phyloP scores from a whole-genome alignment of 331 rosid genomes.

The Prunus yedoensis region DNA sequence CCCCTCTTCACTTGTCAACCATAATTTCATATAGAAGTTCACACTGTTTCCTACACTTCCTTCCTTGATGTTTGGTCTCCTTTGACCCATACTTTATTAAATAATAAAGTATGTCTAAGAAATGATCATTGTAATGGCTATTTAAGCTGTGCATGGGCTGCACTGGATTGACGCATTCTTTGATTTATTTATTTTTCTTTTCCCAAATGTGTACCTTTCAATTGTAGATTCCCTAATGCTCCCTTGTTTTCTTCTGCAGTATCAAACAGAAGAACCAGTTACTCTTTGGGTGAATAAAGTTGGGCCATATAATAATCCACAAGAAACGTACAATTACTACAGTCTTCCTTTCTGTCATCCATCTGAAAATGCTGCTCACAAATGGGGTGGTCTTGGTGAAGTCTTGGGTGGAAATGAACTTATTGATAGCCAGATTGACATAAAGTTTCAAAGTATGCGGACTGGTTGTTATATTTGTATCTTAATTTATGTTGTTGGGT shows the following conservation, averaged over 20 bases:
- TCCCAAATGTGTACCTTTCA: background rate
- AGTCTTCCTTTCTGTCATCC: slow-evolving; percentile 89
- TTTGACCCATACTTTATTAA: background rate
- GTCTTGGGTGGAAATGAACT: slow-evolving; percentile 98
- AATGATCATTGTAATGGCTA: background rate
- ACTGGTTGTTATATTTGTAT: slow-evolving; percentile 10
- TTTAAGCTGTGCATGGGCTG: background rate
- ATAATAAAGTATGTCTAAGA: background rate
- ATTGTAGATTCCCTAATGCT: background rate
- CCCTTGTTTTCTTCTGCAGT: slow-evolving; percentile 48
- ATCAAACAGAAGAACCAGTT: slow-evolving; percentile 58
- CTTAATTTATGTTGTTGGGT: background rate
- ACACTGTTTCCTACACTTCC: background rate
- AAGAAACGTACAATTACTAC: slow-evolving; percentile 95
- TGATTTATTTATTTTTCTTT: background rate
- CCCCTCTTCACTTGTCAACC: background rate
- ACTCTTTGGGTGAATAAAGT: slow-evolving; percentile 98
- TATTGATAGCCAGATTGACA: slow-evolving; percentile 81
- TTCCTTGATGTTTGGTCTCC: background rate
- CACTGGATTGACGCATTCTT: background rate
- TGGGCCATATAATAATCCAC: slow-evolving; percentile 97
- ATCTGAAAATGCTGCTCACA: slow-evolving; percentile 64
- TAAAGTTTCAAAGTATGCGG: slow-evolving; percentile 67
- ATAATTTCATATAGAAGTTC: background rate
- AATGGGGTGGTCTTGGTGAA: slow-evolving; percentile 99